Evolutionary conservation across 2,329 filamentous ascomycete genomes (phyloP).

Genomic region (Penicillium crustosum): DNA sequence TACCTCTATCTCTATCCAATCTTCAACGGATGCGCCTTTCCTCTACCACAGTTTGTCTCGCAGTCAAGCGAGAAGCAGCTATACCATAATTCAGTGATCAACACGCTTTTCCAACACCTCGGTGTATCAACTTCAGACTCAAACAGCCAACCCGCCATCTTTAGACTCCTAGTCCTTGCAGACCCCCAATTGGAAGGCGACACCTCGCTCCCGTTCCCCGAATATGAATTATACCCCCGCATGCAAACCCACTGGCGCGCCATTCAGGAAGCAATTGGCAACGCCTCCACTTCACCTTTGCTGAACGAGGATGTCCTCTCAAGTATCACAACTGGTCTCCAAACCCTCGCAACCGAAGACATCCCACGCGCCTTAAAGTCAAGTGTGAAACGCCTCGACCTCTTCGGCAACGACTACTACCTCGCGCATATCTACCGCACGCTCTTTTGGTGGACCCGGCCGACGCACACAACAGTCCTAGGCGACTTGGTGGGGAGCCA

Average conservation of each 20-base stretch:
- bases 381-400: constrained; percentile 76
- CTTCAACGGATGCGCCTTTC: constrained; percentile 78
- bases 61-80: constrained; percentile 1
- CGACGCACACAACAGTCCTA: constrained; percentile 84
- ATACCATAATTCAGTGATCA: constrained; percentile 29
- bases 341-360: constrained; percentile 61
- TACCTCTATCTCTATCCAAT: constrained; percentile 88
- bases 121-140: constrained; percentile 12
- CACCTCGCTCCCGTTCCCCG: constrained; percentile 66
- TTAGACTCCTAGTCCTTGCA: constrained; percentile 81
- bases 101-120: constrained; percentile 42
- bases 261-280: constrained; percentile 14
- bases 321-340: constrained; percentile 25
- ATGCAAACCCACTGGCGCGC: constrained; percentile 40
- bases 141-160: constrained; percentile 59
- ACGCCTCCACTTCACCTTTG: constrained; percentile 14
- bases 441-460: constrained; percentile 76
- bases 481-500: constrained; percentile 93
- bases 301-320: constrained; percentile 22
- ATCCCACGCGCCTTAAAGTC: constrained; percentile 66
- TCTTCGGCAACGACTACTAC: constrained; percentile 93
- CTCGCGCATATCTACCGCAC: constrained; percentile 88
- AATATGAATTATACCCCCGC: constrained; percentile 47
- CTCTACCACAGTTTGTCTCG: constrained; percentile 43
- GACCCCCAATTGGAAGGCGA: constrained; percentile 95